Base-by-base conservation (phyloP, 2,329 filamentous ascomycete genomes). In the Alternaria sp. region DNA sequence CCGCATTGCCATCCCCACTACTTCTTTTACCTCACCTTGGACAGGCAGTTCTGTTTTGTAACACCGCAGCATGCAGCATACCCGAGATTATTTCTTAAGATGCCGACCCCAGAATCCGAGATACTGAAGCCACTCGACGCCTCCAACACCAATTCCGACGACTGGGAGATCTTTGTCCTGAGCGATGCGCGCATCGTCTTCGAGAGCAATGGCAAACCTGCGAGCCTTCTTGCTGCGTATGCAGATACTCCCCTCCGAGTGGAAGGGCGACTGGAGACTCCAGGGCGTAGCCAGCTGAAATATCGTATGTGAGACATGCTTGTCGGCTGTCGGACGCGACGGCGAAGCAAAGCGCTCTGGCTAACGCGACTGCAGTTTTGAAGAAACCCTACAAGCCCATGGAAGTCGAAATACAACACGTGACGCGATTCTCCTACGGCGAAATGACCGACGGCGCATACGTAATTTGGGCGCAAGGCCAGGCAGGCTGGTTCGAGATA, bases 401-500 rank as follows among this genome's bases (percentile, higher is more conserved):
- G 23, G 72, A 78, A 46, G 83, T 91, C 64, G 86, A 90, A 67
- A 83, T 92, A 56, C 78, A 81, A n/a, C 80, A 83, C 32, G 83
- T 86, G 6, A 79, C 76, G 8, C 79, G 78, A 44, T 85, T 81
- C 67, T 79, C 83, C 4, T 86, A 84, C 67, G 84, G 82, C 15
- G 79, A 83, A 65, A 79, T 88, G 12, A 87, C 90, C 30, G 84
- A 86, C 54, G 84, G 84, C 0, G 81, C 83, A 17, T 83, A 87
- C 5, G 82, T 86, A n/a, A 81, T 91, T 28, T 93, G 91, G 91
- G 88, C 90, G 1, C 82, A 84, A 28, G 89, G 89, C 40, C 77
- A 82, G 57, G 86, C 88, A 12, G 90, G 90, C 47, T 93, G 90
- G 89, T 92, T 88, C 74, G 86, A 90, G 72, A 84, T 93, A 45